phyloP scores from a whole-genome alignment of 495 filamentous ascomycete genomes.

The Aspergillus asperescens region DNA sequence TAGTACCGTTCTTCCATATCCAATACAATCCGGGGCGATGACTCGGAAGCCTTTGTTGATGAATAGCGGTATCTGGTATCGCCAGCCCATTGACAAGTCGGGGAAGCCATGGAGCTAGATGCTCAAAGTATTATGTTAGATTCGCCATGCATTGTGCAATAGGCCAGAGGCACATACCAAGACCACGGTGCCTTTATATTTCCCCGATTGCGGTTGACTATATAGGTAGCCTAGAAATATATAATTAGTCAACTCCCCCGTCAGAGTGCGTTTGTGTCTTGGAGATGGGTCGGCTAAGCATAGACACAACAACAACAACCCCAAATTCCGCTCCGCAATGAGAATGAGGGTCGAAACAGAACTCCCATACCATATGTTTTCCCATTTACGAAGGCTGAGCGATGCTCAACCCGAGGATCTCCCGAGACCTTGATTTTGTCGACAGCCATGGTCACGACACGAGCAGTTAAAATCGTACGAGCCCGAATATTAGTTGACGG shows the following conservation, averaged over 20 bases:
- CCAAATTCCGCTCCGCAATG: not conserved
- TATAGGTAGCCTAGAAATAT: constrained; percentile 58
- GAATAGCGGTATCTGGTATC: constrained; percentile 78
- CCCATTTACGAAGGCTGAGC: constrained; percentile 55
- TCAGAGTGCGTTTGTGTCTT: no score
- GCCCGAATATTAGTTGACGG: not conserved
- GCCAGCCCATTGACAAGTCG: constrained; percentile 68
- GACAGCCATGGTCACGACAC: constrained; percentile 34
- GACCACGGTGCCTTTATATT: constrained; percentile 57
- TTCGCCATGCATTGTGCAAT: not conserved
- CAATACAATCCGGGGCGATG: constrained; percentile 73
- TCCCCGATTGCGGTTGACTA: constrained; percentile 50
- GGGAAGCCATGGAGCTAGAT: constrained; percentile 60
- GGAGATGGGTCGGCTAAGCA: not conserved
- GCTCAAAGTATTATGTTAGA: not conserved
- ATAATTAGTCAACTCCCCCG: constrained; percentile 5
- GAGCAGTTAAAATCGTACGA: not conserved
- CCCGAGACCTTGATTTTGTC: constrained; percentile 56
- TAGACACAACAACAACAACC: no score
- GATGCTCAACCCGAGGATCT: constrained; percentile 60
- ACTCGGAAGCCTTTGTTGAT: constrained; percentile 62
- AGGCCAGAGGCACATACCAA: constrained; percentile 38
- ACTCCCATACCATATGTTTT: constrained; percentile 52
- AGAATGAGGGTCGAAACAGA: not conserved
- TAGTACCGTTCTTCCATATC: constrained; percentile 67